A percentile compares a stretch with the other conserved stretches of the same genome.
Evolutionary conservation across 2,329 filamentous ascomycete species (phyloP).

Genomic region (Huntiella decipiens): DNA sequence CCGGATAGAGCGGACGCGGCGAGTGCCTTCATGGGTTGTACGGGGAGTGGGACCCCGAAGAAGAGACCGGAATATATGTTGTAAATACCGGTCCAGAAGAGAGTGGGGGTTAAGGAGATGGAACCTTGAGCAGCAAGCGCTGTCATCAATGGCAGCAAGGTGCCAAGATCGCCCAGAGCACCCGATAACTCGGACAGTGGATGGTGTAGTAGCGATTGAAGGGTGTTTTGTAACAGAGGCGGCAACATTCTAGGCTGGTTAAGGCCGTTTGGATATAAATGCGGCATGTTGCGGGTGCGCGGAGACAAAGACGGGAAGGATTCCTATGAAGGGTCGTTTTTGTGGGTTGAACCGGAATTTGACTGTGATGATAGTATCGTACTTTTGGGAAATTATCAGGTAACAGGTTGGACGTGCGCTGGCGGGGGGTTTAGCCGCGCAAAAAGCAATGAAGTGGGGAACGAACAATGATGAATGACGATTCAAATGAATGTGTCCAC

Average conservation of each 20-base stretch:
- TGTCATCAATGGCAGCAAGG: conserved; percentile 73
- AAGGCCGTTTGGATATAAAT: conserved; percentile 8
- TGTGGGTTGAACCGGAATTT: not conserved
- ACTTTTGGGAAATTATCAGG: not conserved
- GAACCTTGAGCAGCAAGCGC: conserved; percentile 61
- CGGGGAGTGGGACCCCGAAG: conserved; percentile 78
- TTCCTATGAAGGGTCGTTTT: not conserved
- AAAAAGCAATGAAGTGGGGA: not conserved
- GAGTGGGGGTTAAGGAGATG: conserved; percentile 63
- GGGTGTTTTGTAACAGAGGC: conserved; percentile 26
- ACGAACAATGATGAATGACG: too few relatives aligned
- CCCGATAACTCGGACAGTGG: conserved; percentile 63
- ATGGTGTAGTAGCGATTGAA: conserved; percentile 25
- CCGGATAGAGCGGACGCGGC: conserved; percentile 71
- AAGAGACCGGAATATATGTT: conserved; percentile 66
- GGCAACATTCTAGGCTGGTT: conserved; percentile 11
- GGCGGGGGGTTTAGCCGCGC: not conserved
- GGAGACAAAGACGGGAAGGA: conserved; percentile 5
- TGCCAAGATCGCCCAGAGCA: conserved; percentile 72
- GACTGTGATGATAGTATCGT: not conserved
- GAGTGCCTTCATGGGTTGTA: conserved; percentile 84
- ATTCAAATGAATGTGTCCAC: too few relatives aligned
- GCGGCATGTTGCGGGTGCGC: not conserved
- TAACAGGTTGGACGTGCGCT: not conserved
- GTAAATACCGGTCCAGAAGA: conserved; percentile 74